phyloP scores from a whole-genome alignment of 345 rosid species.

The Geranium brycei region DNA sequence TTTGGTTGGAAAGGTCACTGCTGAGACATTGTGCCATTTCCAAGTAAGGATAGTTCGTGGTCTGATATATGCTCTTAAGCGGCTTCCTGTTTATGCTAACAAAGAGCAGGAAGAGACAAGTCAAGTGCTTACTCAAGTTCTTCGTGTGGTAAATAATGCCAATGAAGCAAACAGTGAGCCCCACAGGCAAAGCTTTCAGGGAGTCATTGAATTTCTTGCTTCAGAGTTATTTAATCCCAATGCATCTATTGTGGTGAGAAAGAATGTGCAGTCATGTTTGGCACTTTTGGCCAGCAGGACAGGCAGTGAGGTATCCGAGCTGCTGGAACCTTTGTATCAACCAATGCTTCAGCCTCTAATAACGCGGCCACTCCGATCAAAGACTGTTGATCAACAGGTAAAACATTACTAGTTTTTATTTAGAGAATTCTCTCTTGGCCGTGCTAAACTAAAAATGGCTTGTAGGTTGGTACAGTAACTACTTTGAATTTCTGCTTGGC shows the following conservation, averaged over 20 bases:
- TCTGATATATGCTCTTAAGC: constrained; percentile 79
- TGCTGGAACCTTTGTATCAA: constrained; percentile 87
- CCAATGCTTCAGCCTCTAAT: constrained; percentile 83
- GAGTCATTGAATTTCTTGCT: constrained; percentile 84
- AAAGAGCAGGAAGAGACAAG: constrained; percentile 97
- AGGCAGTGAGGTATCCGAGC: constrained; percentile 94
- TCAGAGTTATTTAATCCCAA: constrained; percentile 85
- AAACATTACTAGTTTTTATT: constrained; percentile 3
- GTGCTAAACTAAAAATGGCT: constrained; percentile 14
- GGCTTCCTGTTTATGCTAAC: constrained; percentile 81
- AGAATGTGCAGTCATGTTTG: constrained; percentile 92
- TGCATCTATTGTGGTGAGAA: constrained; percentile 75
- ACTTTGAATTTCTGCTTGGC: constrained; percentile 95
- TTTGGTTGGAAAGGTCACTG: constrained; percentile 93
- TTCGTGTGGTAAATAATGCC: constrained; percentile 91
- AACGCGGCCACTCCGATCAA: constrained; percentile 71
- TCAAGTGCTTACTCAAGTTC: constrained; percentile 96
- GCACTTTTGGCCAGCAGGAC: constrained; percentile 93
- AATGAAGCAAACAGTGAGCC: constrained; percentile 94
- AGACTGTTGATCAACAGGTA: constrained; percentile 99
- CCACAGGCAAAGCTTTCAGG: constrained; percentile 86
- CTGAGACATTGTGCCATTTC: constrained; percentile 76
- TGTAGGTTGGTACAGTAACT: constrained; percentile 88
- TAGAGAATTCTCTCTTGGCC: constrained; percentile 12
- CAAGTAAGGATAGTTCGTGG: constrained; percentile 83